Base-by-base conservation (phyloP, 1,284 basidiomycete genomes). In the Porodaedalea pini region DNA sequence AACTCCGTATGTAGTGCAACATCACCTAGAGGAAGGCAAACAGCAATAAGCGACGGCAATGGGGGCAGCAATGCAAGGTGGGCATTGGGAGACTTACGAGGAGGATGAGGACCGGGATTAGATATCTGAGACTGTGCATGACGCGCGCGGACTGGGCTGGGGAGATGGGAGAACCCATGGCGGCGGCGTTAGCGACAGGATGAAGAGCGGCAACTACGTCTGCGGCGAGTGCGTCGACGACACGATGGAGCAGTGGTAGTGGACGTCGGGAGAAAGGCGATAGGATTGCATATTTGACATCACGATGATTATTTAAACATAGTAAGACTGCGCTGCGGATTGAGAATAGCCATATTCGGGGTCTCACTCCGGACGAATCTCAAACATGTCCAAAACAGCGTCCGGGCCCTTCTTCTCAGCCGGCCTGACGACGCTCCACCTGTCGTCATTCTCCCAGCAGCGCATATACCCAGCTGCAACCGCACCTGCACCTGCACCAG, bases 1-100 rank as follows among this genome's bases (percentile, higher is more conserved):
- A 52, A 34, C 25, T 51, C 7, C 58, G 49, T 23, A 60, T 60
- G 43, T 60, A 60, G 27, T 60, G 58, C 36, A 60, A 34, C 19
- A 54, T 60, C 34, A 60, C 27, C 58, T 60, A n/a, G n/a, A n/a
- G n/a, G n/a, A n/a, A n/a, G n/a, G n/a, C n/a, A n/a, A n/a, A n/a
- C n/a, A n/a, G n/a, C n/a, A n/a, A n/a, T n/a, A n/a, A n/a, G n/a
- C n/a, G n/a, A n/a, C n/a, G n/a, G 47, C 13, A 41, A 3, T 13
- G 32, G 36, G 13, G 25, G 29, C 17, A 43, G 32, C 27, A 29
- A 8, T 4, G 11, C 13, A 40, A 2, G 17, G 7, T 37, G 32
- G 11, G 40, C 15, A 50, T n/a, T 15, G 39, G 15, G 39, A 34
- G n/a, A 49, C 58, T 25, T 49, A 60, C 58, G 31, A 60, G 54